Percentiles rank a stretch among this genome's conserved stretches.
Evolutionary conservation across 148 eudicot genomes (phyloP).

Genomic region (Rhododendron ovatum): DNA sequence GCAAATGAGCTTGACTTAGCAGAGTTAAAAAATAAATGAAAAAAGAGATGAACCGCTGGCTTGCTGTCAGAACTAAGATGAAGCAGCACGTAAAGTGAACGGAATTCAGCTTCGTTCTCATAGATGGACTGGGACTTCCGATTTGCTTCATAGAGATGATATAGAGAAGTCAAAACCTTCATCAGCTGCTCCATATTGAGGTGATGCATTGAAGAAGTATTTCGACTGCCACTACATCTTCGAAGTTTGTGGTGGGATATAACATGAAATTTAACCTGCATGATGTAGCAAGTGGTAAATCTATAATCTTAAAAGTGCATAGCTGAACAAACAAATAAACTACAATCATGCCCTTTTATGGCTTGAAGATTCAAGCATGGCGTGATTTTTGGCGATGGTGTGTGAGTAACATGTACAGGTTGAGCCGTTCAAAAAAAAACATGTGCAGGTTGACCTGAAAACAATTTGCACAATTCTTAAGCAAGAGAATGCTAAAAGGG

Average conservation of each 20-base stretch:
- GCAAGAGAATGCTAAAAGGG: not conserved
- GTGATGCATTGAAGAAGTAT: conserved; percentile 52
- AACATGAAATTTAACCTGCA: conserved; percentile 77
- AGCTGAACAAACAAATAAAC: not conserved
- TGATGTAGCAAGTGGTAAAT: not conserved
- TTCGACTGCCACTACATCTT: conserved; percentile 35
- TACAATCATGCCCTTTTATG: not conserved
- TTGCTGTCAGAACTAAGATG: conserved; percentile 66
- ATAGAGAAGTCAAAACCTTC: conserved; percentile 65
- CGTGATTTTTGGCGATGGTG: not conserved
- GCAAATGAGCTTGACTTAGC: not conserved
- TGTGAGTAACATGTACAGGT: not conserved
- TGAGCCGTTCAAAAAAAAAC: not conserved
- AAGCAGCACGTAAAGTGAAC: conserved; percentile 73
- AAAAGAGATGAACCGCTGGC: conserved; percentile 37
- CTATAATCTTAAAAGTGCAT: not conserved
- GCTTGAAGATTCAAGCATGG: not conserved
- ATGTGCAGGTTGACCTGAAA: not conserved
- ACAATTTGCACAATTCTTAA: not conserved
- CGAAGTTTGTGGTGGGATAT: conserved; percentile 72
- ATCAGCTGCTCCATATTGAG: conserved; percentile 88
- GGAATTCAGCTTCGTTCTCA: conserved; percentile 76
- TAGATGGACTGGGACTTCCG: conserved; percentile 31
- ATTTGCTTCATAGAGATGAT: conserved; percentile 65
- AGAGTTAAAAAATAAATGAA: not conserved